Evolutionary conservation across 208 protist genomes (phyloP).

Genomic region (Endotrypanum monterogeii): DNA sequence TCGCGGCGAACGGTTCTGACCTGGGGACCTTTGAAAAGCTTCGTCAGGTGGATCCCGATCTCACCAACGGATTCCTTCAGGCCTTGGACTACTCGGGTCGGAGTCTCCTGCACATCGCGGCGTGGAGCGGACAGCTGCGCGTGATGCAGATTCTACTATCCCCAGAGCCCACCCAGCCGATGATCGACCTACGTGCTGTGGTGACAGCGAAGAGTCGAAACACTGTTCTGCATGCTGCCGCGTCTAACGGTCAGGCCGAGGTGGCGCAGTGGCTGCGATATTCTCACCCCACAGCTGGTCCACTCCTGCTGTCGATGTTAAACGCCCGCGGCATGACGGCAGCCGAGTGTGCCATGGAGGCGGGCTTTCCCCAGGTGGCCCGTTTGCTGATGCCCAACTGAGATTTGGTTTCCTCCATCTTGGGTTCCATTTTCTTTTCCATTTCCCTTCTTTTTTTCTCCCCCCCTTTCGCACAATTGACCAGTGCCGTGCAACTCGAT

Average conservation of each 20-base stretch:
- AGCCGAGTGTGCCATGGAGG: slow-evolving; percentile 72
- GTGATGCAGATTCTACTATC: slow-evolving; percentile 70
- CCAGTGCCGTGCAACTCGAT: too few relatives aligned
- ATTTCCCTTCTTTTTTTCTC: not conserved
- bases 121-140: slow-evolving; percentile 72
- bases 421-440: too few relatives aligned
- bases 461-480: not conserved
- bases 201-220: slow-evolving; percentile 59
- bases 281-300: slow-evolving; percentile 41
- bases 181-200: slow-evolving; percentile 61
- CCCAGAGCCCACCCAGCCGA: slow-evolving; percentile 33
- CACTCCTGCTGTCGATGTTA: slow-evolving; percentile 43
- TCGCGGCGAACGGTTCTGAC: slow-evolving; percentile 42
- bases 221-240: slow-evolving; percentile 79
- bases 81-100: slow-evolving; percentile 78
- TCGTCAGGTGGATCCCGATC: slow-evolving; percentile 56
- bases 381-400: slow-evolving; percentile 48
- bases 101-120: slow-evolving; percentile 76
- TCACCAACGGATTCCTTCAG: slow-evolving; percentile 63
- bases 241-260: slow-evolving; percentile 48
- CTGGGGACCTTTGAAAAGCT: slow-evolving; percentile 53
- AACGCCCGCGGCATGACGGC: slow-evolving; percentile 60
- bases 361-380: slow-evolving; percentile 62
- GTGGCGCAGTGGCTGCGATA: slow-evolving; percentile 75
- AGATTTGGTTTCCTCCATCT: not conserved